Percentiles rank a stretch among this genome's conserved stretches.
Conservation (phyloP, 2,329 filamentous ascomycete genomes). For the Talaromyces sp. region DNA sequence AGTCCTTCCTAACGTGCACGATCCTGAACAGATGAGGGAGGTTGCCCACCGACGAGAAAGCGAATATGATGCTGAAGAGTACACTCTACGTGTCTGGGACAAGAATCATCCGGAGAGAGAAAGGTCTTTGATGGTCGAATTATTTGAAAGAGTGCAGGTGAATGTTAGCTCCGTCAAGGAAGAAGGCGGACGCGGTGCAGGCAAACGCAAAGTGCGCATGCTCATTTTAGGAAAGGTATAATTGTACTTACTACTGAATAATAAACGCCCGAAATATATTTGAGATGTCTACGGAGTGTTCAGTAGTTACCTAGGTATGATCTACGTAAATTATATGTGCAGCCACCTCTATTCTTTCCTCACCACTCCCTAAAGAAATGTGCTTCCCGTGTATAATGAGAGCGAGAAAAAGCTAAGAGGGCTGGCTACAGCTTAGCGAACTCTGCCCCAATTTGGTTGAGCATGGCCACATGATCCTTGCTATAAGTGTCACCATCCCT, state of each 20-base stretch:
- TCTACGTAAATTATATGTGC: too few relatives aligned
- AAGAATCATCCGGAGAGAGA: slow-evolving; percentile 40
- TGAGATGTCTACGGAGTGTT: too few relatives aligned
- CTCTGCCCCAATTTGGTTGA: slow-evolving; percentile 15
- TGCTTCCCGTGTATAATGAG: too few relatives aligned
- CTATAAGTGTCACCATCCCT: slow-evolving; percentile 11
- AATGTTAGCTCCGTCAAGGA: slow-evolving; percentile 90
- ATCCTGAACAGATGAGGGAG: slow-evolving; percentile 30
- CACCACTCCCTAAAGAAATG: too few relatives aligned
- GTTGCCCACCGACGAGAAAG: slow-evolving; percentile 57
- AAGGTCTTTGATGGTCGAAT: slow-evolving; percentile 56
- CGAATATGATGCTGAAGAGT: slow-evolving; percentile 79
- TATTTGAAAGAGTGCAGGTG: slow-evolving; percentile 90
- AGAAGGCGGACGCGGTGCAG: slow-evolving; percentile 65
- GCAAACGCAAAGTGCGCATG: slow-evolving; percentile 66
- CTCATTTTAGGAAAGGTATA: slow-evolving; percentile 31
- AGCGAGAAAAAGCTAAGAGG: too few relatives aligned
- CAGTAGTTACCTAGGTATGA: too few relatives aligned
- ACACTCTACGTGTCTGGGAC: slow-evolving; percentile 61
- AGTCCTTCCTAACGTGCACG: slow-evolving; percentile 21
- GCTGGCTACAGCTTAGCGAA: slow-evolving; percentile 5
- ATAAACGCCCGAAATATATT: neutral
- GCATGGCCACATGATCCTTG: slow-evolving; percentile 14
- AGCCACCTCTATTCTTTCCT: too few relatives aligned
- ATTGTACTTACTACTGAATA: slow-evolving; percentile 17